Base-by-base conservation (phyloP, 495 filamentous ascomycete species). In the Aspergillus haitiensis region DNA sequence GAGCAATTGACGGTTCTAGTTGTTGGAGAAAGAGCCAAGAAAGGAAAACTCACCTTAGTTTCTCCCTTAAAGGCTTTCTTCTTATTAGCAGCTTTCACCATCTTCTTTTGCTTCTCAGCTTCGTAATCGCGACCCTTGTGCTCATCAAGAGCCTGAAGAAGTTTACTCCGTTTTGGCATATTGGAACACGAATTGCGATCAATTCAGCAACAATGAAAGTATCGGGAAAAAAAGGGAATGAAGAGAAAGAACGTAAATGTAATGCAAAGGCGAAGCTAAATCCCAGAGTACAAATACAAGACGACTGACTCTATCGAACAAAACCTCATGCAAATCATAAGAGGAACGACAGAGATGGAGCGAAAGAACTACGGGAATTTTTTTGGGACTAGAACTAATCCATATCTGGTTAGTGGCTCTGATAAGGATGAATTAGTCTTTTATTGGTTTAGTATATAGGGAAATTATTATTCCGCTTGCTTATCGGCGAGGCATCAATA, bases 61-160 rank as follows among this genome's bases (percentile, higher is more conserved):
- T 67, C 72, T 50, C 61, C 56, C 58, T 78, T 81, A 57, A 75
- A 71, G 61, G 74, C 75, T 67, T 81, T 82, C 60, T 77, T 79
- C 71, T 81, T 81, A 64, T 81, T 78, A 36, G 72, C 76, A 55
- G 79, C 70, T 67, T 84, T 83, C 32, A 78, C 72, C 61, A 77
- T 60, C 64, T 84, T 88, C 72, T 82, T 84, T 71, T 86, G 83
- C 62, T 85, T 83, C 70, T 90, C 79, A 57, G 86, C 81, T 52
- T 86, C 83, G 64, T 88, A 84, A 62, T 92, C 84, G 13, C 83
- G 77, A 47, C 88, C 84, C 68, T 86, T 82, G 62, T 89, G 84
- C 55, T 84, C 81, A 63, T 85, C 84, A 7, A 91, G 79, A 36
- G 88, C 87, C 63, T 82, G 75, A 58, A 85, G 77, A 18, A 89